Evolutionary conservation across 2,329 filamentous ascomycete species (phyloP).

Genomic region (Atkinsonella texensis): DNA sequence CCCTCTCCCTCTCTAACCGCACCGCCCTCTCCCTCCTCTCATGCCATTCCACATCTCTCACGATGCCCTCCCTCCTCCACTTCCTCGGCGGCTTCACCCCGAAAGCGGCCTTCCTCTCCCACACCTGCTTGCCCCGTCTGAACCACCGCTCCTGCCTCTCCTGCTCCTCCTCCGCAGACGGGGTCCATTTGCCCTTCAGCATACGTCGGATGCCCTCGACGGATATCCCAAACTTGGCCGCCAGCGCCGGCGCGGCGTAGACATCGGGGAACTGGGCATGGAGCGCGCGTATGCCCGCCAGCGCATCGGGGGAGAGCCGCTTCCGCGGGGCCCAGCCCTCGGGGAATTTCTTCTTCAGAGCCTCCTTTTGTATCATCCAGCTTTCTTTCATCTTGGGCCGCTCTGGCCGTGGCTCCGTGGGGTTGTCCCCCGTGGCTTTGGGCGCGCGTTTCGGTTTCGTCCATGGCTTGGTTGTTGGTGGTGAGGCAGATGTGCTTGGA

Average conservation of each 20-base stretch:
- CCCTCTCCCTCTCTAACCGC: constrained; percentile 16
- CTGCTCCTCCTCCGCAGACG: constrained; percentile 44
- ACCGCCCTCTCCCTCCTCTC: constrained; percentile 18
- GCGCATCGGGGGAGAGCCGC: constrained; percentile 78
- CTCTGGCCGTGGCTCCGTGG: background rate
- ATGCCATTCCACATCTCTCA: constrained; percentile 31
- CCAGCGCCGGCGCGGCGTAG: constrained; percentile 64
- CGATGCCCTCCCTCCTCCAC: constrained; percentile 46
- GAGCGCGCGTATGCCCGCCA: constrained; percentile 79
- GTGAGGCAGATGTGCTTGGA: background rate
- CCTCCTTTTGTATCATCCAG: constrained; percentile 70
- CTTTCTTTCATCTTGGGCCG: constrained; percentile 20
- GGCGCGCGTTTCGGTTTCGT: background rate
- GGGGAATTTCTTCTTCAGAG: constrained; percentile 65
- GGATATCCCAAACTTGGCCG: constrained; percentile 73
- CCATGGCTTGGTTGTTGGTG: background rate
- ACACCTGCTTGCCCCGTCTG: constrained; percentile 46
- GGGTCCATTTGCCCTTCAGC: constrained; percentile 64
- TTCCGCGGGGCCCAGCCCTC: constrained; percentile 75
- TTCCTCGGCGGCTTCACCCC: constrained; percentile 48
- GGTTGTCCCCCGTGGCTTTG: too few relatives aligned
- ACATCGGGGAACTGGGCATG: constrained; percentile 63
- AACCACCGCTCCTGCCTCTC: constrained; percentile 50
- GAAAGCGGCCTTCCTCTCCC: constrained; percentile 45
- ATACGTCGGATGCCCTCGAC: constrained; percentile 81